Base-by-base conservation (phyloP, 1,139 yeast genomes). In the Blastobotrys serpentis region DNA sequence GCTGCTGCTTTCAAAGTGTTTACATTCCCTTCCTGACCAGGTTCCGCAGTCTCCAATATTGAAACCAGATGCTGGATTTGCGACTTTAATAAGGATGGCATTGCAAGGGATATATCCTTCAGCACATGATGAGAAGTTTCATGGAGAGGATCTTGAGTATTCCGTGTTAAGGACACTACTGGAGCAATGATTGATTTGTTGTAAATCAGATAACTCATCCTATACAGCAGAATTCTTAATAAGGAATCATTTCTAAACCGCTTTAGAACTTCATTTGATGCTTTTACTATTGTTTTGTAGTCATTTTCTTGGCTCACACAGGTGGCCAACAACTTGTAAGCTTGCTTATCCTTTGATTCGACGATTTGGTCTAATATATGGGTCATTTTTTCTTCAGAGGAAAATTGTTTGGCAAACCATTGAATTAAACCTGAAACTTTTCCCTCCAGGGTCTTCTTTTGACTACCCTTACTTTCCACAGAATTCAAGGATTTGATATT, bases 1-100 rank as follows among this genome's bases (percentile, higher is more conserved):
- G 75, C 81, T 1, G 85, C 68, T 0, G 92, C 81, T 56, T 76
- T 81, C 55, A 88, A 67, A 2, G 79, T 74, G 39, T 73, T 70
- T 48, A 55, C 60, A 19, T 56, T 56, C 7, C 66, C 66, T 17
- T 57, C 60, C 23, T 61, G 55, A 8, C 69, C 70, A 6, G 68
- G 64, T 11, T 58, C 61, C 3, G 63, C 51, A 3, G 52, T 51
- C 45, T 68, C 69, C 11, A 81, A 67, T 11, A 73, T 50, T 0
- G 73, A 66, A 1, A 76, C 70, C 47, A 88, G 68, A 7, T 75
- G 74, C 10, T 72, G 68, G 2, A 84, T 70, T 58, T 86, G 86
- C 37, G 76, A 75, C 56, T 78, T 78, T 62, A 87, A 77, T 1
- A 84, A 79, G 14, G 77, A 76, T 0, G 96, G 96, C 42, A 78